Conservation (phyloP, 2,329 filamentous ascomycete species). For the Fusarium oligoseptatum region DNA sequence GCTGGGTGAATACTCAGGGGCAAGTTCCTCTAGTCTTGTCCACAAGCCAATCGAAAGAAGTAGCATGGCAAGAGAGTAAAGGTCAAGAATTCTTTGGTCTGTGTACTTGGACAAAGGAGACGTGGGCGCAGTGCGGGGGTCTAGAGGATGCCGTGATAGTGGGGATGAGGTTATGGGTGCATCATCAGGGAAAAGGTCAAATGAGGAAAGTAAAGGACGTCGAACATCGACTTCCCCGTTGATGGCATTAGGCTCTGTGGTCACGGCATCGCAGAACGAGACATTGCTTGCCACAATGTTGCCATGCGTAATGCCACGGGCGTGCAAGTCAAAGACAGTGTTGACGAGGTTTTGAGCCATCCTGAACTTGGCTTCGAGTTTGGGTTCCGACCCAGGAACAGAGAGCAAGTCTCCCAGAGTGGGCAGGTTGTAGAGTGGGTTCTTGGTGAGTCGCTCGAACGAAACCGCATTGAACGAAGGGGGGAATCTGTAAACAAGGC, state of each 20-base stretch:
- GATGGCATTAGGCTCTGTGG: constrained; percentile 55
- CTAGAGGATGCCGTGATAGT: constrained; percentile 72
- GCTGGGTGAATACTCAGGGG: constrained; percentile 59
- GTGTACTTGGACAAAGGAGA: constrained; percentile 63
- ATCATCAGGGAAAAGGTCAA: constrained; percentile 73
- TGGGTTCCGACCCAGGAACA: constrained; percentile 69
- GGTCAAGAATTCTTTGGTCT: constrained; percentile 72
- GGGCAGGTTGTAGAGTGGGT: constrained; percentile 64
- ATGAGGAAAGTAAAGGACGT: constrained; percentile 78
- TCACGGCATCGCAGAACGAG: constrained; percentile 69
- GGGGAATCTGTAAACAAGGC: constrained; percentile 81
- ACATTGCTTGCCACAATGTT: constrained; percentile 77
- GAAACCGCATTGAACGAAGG: constrained; percentile 71
- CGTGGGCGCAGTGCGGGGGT: constrained; percentile 64
- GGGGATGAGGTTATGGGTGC: constrained; percentile 34
- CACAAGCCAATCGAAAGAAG: constrained; percentile 82
- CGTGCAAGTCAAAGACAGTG: constrained; percentile 80
- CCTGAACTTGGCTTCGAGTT: constrained; percentile 81
- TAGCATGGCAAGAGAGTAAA: constrained; percentile 80
- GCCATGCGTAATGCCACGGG: constrained; percentile 76
- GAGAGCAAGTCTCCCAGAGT: constrained; percentile 68
- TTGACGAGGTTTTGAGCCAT: constrained; percentile 79
- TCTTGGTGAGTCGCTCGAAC: constrained; percentile 64
- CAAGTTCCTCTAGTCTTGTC: constrained; percentile 72
- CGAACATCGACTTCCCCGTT: constrained; percentile 71